Conservation (phyloP, 768 basidiomycete species). For the Jaapia argillacea region DNA sequence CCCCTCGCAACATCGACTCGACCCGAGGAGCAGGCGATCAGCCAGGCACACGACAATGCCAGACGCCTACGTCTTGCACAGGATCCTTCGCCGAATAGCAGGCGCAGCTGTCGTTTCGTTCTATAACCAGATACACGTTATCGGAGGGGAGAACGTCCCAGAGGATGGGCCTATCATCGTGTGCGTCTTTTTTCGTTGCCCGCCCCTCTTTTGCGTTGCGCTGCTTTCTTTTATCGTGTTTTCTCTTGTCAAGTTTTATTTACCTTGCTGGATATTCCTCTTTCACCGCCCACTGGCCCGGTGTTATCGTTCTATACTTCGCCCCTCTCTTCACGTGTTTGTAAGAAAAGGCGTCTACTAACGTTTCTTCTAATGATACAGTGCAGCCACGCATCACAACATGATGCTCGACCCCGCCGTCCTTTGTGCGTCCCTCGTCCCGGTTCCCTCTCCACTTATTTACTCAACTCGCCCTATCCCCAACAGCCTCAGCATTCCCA, state of each 20-base stretch:
- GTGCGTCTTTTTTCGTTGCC: constrained; percentile 37
- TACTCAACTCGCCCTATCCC: too few relatives aligned
- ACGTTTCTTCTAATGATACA: constrained; percentile 19
- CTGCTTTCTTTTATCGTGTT: constrained; percentile 1
- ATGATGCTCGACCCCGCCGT: constrained; percentile 89
- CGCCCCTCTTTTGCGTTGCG: not conserved
- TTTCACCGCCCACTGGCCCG: not conserved
- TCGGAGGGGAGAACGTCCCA: constrained; percentile 86
- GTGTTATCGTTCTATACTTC: too few relatives aligned
- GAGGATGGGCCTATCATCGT: constrained; percentile 84
- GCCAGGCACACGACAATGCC: too few relatives aligned
- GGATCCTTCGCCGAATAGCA: constrained; percentile 61
- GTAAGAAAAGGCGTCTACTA: too few relatives aligned
- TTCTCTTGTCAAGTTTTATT: not conserved
- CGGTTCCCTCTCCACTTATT: too few relatives aligned
- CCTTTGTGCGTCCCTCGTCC: constrained; percentile 57
- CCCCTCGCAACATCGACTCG: too few relatives aligned
- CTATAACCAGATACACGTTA: constrained; percentile 80
- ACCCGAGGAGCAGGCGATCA: too few relatives aligned
- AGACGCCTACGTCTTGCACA: constrained; percentile 44
- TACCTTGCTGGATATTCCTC: not conserved
- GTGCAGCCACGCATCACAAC: constrained; percentile 84
- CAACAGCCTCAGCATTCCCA: constrained; percentile 71
- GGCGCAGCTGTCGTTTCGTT: constrained; percentile 73
- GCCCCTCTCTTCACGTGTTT: too few relatives aligned